These are phyloP conservation scores for Primulina huaijiensis DNA, from an alignment of 257 asterid species.

Conservation along the genomic window DNA sequence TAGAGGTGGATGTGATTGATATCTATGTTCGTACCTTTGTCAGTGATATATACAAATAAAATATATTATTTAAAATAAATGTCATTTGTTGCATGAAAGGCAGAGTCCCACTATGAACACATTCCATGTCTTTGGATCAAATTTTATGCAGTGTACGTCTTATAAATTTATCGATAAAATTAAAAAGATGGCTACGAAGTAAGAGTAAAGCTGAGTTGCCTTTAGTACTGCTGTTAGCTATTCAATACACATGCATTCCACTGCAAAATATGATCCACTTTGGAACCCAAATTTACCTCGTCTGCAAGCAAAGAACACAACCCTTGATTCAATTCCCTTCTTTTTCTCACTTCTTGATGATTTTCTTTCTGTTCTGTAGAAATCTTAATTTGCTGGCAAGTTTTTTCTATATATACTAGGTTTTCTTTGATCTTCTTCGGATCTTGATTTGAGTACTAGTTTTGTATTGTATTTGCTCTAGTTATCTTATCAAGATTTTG, in stretches of 20 bases:
- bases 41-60: not conserved
- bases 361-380: not conserved
- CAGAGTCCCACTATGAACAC: constrained; percentile 64
- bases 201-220: constrained; percentile 63
- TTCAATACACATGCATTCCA: constrained; percentile 67
- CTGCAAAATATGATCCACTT: constrained; percentile 32
- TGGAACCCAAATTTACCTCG: constrained; percentile 64
- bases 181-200: constrained; percentile 17
- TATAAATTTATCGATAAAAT: not conserved
- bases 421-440: not conserved
- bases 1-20: constrained; percentile 29
- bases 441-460: not conserved
- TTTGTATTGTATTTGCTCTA: not conserved
- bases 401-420: not conserved
- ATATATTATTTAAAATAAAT: constrained; percentile 15
- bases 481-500: constrained; percentile 14
- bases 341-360: constrained; percentile 25
- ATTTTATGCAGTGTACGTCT: constrained; percentile 3
- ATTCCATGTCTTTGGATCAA: constrained; percentile 41
- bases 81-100: constrained; percentile 57
- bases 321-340: constrained; percentile 17
- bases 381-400: constrained; percentile 5
- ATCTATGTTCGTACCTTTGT: constrained; percentile 25
- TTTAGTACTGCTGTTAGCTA: constrained; percentile 47
- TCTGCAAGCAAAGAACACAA: constrained; percentile 55